A percentile compares a stretch with the other conserved stretches of the same genome.
These are phyloP conservation scores for Eragrostis tef DNA, from an alignment of 202 grass and related monocot genomes.

Conservation along the genomic window DNA sequence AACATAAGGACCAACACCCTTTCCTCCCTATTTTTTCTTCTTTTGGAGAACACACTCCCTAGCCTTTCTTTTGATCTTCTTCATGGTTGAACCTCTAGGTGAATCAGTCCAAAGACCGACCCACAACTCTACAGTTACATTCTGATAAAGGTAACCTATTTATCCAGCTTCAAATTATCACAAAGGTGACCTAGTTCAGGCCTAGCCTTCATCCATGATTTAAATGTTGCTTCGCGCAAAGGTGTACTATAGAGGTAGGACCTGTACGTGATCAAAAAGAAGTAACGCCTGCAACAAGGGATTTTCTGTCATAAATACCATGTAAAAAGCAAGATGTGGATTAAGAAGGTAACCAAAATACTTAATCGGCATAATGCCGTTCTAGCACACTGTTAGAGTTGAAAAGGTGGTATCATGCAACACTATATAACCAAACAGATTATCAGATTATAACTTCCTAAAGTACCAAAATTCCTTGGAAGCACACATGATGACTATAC, in stretches of 20 bases:
- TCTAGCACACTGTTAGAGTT: conserved; percentile 26
- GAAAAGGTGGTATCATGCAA: conserved; percentile 1
- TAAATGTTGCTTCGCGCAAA: conserved; percentile 65
- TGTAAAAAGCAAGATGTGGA: neutral
- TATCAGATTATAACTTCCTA: neutral
- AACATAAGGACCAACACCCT: neutral
- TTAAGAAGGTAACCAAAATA: conserved; percentile 25
- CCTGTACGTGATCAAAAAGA: conserved; percentile 89
- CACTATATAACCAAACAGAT: conserved; percentile 25
- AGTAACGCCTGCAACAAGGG: conserved; percentile 76
- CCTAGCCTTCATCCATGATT: conserved; percentile 84
- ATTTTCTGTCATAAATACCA: conserved; percentile 3
- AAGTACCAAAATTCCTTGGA: neutral
- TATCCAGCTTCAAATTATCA: conserved; percentile 88
- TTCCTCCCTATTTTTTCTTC: conserved; percentile 7
- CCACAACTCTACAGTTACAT: conserved; percentile 18
- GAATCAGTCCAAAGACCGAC: conserved; percentile 23
- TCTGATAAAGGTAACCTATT: conserved; percentile 50
- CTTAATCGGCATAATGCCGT: neutral
- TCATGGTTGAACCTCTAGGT: neutral
- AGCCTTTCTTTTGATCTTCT: conserved; percentile 14
- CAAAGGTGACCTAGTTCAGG: conserved; percentile 95
- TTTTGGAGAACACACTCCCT: neutral
- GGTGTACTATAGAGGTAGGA: conserved; percentile 79
- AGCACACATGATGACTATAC: neutral